Conservation (phyloP, 768 basidiomycete genomes). For the Amanita thiersii region DNA sequence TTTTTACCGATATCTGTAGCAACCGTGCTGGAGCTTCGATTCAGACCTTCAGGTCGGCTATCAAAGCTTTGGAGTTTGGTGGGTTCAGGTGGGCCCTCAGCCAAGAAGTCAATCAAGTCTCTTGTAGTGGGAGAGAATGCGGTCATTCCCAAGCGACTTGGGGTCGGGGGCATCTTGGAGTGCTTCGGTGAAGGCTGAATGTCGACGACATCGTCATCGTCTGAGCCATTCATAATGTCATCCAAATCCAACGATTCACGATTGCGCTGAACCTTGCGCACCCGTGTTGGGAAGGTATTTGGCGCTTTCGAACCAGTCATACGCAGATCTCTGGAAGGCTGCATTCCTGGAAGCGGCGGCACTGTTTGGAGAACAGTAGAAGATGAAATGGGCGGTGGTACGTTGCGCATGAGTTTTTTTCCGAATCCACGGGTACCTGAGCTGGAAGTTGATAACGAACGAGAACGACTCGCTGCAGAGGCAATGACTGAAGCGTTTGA, state of each 20-base stretch:
- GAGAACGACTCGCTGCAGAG: slow-evolving; percentile 24
- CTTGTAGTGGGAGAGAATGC: slow-evolving; percentile 36
- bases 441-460: slow-evolving; percentile 33
- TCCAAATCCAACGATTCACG: slow-evolving; percentile 70
- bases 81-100: slow-evolving; percentile 43
- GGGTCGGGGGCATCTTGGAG: slow-evolving; percentile 13
- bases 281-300: slow-evolving; percentile 37
- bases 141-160: slow-evolving; percentile 15
- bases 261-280: slow-evolving; percentile 43
- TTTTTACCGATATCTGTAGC: slow-evolving; percentile 40
- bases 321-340: slow-evolving; percentile 18
- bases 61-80: slow-evolving; percentile 43
- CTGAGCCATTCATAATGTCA: slow-evolving; percentile 64
- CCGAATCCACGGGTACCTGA: slow-evolving; percentile 18
- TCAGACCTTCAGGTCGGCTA: slow-evolving; percentile 51
- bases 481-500: slow-evolving; percentile 25
- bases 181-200: slow-evolving; percentile 13
- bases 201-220: slow-evolving; percentile 37
- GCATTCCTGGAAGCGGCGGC: slow-evolving; percentile 18
- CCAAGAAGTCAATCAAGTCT: slow-evolving; percentile 49
- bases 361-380: slow-evolving; percentile 18
- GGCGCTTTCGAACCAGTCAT: slow-evolving; percentile 14
- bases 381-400: slow-evolving; percentile 23
- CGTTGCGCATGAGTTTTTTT: slow-evolving; percentile 21
- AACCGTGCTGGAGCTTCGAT: slow-evolving; percentile 22